Evolutionary conservation across 1,284 basidiomycete species (phyloP).

Genomic region (Ustilago tritici): DNA sequence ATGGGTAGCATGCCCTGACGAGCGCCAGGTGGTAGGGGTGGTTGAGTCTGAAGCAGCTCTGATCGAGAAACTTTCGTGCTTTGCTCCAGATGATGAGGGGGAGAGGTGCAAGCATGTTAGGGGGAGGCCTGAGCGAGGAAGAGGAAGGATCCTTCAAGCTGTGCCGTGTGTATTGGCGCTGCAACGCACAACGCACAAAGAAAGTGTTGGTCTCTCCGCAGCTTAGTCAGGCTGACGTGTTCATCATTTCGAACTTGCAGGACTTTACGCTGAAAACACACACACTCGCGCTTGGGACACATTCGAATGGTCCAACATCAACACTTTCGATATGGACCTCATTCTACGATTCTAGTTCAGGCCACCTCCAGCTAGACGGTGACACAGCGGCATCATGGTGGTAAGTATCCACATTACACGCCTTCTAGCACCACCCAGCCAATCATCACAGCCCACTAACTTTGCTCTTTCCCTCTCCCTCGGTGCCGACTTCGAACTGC

Average conservation of each 20-base stretch:
- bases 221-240: constrained; percentile 34
- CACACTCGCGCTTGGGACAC: constrained; percentile 40
- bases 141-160: constrained; percentile 4
- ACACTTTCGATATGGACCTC: background rate
- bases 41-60: background rate
- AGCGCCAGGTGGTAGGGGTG: background rate
- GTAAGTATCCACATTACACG: constrained; percentile 2
- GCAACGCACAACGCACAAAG: background rate
- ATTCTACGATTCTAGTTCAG: background rate
- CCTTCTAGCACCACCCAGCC: too few species aligned
- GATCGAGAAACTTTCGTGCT: background rate
- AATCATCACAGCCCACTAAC: background rate
- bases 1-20: constrained; percentile 48
- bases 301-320: background rate
- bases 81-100: background rate
- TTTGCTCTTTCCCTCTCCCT: background rate
- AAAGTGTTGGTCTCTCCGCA: constrained; percentile 30
- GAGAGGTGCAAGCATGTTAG: background rate
- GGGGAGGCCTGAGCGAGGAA: background rate
- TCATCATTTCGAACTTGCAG: background rate
- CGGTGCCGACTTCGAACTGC: background rate
- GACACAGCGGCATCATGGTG: constrained; percentile 7
- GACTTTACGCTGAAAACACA: background rate
- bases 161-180: constrained; percentile 20
- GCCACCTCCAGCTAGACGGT: background rate